Evolutionary conservation across 2,329 filamentous ascomycete species (phyloP).

Genomic region (Scedosporium boydii): DNA sequence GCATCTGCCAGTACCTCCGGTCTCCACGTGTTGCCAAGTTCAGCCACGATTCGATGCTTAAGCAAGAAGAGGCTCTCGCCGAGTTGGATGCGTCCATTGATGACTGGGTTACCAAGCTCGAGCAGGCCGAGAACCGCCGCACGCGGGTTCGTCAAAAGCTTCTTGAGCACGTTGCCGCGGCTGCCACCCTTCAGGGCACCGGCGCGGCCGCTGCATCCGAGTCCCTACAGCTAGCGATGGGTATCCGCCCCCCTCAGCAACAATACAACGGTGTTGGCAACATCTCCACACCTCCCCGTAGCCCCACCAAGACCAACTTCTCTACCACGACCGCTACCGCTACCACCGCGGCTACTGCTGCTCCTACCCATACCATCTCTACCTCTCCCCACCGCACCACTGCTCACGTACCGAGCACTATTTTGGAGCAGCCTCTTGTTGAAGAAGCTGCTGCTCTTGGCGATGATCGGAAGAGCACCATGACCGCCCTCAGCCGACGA

Average conservation of each 20-base stretch:
- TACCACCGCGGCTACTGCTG: slow-evolving; percentile 13
- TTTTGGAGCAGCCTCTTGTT: slow-evolving; percentile 39
- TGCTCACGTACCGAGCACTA: slow-evolving; percentile 46
- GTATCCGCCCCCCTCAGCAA: slow-evolving; percentile 23
- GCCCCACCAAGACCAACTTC: slow-evolving; percentile 38
- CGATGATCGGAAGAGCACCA: slow-evolving; percentile 16
- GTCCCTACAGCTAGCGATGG: slow-evolving; percentile 31
- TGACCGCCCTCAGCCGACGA: slow-evolving; percentile 17
- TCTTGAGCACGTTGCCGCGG: slow-evolving; percentile 71
- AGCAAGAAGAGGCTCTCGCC: slow-evolving; percentile 69
- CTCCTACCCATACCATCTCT: slow-evolving; percentile 14
- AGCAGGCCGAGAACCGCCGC: slow-evolving; percentile 68
- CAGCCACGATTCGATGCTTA: slow-evolving; percentile 64
- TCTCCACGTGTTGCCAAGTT: slow-evolving; percentile 62
- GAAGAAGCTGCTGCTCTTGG: slow-evolving; percentile 30
- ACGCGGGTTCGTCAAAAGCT: slow-evolving; percentile 69
- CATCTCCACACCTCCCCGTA: slow-evolving; percentile 48
- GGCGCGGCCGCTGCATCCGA: slow-evolving; percentile 23
- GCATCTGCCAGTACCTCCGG: slow-evolving; percentile 69
- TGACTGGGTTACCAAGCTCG: slow-evolving; percentile 72
- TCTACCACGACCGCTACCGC: slow-evolving; percentile 24
- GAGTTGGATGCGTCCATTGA: slow-evolving; percentile 72
- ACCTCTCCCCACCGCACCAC: slow-evolving; percentile 42
- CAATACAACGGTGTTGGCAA: slow-evolving; percentile 23
- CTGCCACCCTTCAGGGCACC: slow-evolving; percentile 40